Conservation (phyloP, 2,329 filamentous ascomycete genomes). For the Hypoxylon sp. region DNA sequence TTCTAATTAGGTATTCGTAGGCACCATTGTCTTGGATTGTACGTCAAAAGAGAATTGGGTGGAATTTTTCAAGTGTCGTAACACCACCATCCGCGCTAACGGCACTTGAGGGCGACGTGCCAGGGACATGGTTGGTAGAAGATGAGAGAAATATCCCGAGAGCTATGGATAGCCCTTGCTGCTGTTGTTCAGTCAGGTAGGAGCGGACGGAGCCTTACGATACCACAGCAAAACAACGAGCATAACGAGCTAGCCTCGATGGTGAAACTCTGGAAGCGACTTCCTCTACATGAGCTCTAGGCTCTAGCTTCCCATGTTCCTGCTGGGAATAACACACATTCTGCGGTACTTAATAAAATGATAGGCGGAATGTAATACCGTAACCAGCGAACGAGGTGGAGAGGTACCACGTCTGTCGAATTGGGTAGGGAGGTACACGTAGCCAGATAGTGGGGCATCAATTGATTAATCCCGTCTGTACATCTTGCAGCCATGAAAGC, state of each 20-base stretch:
- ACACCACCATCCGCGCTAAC: slow-evolving; percentile 41
- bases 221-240: slow-evolving; percentile 1
- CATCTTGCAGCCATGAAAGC: slow-evolving; percentile 15
- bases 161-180: slow-evolving; percentile 34
- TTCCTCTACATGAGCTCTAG: not conserved
- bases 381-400: slow-evolving; percentile 27
- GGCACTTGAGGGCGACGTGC: slow-evolving; percentile 39
- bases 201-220: slow-evolving; percentile 7
- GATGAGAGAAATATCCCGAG: slow-evolving; percentile 37
- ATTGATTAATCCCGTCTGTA: slow-evolving; percentile 34
- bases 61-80: slow-evolving; percentile 40
- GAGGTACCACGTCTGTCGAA: slow-evolving; percentile 38
- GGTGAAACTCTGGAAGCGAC: slow-evolving; percentile 35
- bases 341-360: slow-evolving; percentile 8
- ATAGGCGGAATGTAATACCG: slow-evolving; percentile 31
- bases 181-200: slow-evolving; percentile 3
- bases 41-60: slow-evolving; percentile 34
- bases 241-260: slow-evolving; percentile 19
- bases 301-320: not conserved
- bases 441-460: slow-evolving; percentile 37
- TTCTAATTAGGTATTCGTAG: slow-evolving; percentile 22
- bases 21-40: slow-evolving; percentile 34
- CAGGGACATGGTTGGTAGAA: slow-evolving; percentile 43
- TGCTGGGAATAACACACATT: slow-evolving; percentile 18
- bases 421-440: slow-evolving; percentile 42